A percentile compares a stretch with the other conserved stretches of the same genome.
phyloP scores from a whole-genome alignment of 495 filamentous ascomycete species.

The Astrothelium subdiscretum region DNA sequence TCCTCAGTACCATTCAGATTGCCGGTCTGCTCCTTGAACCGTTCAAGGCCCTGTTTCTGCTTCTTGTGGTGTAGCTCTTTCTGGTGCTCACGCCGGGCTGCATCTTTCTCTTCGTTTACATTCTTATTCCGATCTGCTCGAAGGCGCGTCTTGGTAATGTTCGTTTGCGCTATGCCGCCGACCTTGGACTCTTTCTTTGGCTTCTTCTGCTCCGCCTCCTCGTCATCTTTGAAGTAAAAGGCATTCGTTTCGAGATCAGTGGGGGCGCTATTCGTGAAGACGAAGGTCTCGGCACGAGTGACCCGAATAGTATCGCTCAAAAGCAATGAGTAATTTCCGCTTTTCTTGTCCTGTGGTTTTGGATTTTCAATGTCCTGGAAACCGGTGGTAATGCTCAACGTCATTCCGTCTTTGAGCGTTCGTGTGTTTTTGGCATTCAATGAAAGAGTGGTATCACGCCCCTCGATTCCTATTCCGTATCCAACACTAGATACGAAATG shows the following conservation, averaged over 20 bases:
- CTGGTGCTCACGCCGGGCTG: conserved; percentile 79
- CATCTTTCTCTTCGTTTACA: conserved; percentile 81
- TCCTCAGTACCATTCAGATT: conserved; percentile 81
- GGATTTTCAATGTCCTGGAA: conserved; percentile 79
- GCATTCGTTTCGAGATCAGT: conserved; percentile 83
- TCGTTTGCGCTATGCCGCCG: conserved; percentile 74
- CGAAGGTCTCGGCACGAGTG: conserved; percentile 56
- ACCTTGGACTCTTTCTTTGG: conserved; percentile 71
- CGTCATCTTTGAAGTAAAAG: conserved; percentile 86
- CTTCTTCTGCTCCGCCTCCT: conserved; percentile 56
- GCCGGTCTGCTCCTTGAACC: conserved; percentile 68
- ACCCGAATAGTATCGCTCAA: conserved; percentile 91
- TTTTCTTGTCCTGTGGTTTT: conserved; percentile 70
- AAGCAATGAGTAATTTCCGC: conserved; percentile 67
- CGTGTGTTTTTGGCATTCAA: conserved; percentile 76
- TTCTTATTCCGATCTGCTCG: conserved; percentile 80
- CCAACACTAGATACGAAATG: conserved; percentile 87
- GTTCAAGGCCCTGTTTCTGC: conserved; percentile 71
- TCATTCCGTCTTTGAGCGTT: conserved; percentile 90
- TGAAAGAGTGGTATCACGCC: conserved; percentile 64
- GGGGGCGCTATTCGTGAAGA: conserved; percentile 88
- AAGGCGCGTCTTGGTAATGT: conserved; percentile 86
- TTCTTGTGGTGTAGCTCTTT: conserved; percentile 81
- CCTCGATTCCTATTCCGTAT: conserved; percentile 84
- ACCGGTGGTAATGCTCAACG: conserved; percentile 74